These are phyloP conservation scores for Oemleria cerasiformis DNA, from an alignment of 306 rosid species.

Conservation along the genomic window DNA sequence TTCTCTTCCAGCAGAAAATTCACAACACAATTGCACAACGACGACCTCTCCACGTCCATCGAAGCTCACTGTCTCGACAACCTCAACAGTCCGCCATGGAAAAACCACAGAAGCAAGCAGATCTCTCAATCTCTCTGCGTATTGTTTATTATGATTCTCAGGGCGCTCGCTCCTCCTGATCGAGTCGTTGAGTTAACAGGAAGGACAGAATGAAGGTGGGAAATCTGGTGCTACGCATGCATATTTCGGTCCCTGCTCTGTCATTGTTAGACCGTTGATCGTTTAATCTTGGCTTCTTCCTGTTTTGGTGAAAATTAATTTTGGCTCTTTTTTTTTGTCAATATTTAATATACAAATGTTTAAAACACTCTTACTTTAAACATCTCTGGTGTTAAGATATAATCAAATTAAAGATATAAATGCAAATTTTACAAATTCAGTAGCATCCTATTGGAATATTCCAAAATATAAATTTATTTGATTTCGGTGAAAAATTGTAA, in stretches of 20 bases:
- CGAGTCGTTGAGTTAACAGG: not conserved
- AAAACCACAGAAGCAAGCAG: conserved; percentile 17
- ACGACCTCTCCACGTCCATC: conserved; percentile 92
- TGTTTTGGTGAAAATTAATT: no score
- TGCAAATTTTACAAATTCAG: no score
- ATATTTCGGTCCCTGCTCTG: not conserved
- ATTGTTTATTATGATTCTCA: not conserved
- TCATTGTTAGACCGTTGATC: not conserved
- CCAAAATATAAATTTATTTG: no score
- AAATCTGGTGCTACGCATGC: not conserved
- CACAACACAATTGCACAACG: conserved; percentile 96
- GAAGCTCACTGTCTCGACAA: conserved; percentile 5
- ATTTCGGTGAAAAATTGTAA: no score
- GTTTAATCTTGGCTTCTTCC: no score
- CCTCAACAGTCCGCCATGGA: conserved; percentile 39
- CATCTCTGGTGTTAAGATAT: no score
- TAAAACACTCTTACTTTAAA: no score
- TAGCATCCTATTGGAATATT: no score
- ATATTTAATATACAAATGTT: no score
- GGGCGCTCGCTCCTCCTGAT: not conserved
- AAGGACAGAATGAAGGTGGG: not conserved
- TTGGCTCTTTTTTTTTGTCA: no score
- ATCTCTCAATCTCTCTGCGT: conserved; percentile 31
- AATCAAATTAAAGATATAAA: no score
- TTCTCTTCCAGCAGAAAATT: conserved; percentile 92